Percentiles rank a stretch among this genome's conserved stretches.
Conservation (phyloP, 306 rosid species). For the Vicia sativa region DNA sequence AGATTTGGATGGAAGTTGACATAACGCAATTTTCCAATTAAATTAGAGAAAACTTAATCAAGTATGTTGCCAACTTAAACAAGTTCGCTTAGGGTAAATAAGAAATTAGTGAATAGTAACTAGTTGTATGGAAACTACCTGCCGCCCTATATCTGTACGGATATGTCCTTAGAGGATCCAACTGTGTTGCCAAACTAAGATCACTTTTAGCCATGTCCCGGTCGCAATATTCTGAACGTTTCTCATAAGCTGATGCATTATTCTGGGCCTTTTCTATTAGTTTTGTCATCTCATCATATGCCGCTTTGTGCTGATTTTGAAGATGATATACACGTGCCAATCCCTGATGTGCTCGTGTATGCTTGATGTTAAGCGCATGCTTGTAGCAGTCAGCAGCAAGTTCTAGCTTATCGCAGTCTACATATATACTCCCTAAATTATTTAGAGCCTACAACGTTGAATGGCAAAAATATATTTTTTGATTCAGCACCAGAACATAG, state of each 20-base stretch:
- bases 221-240: slow-evolving; percentile 92
- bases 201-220: slow-evolving; percentile 91
- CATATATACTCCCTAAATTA: slow-evolving; percentile 85
- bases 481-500: slow-evolving; percentile 33
- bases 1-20: not conserved
- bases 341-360: slow-evolving; percentile 97
- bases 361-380: slow-evolving; percentile 87
- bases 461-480: slow-evolving; percentile 27
- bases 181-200: slow-evolving; percentile 72
- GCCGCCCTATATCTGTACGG: slow-evolving; percentile 97
- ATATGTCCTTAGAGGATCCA: slow-evolving; percentile 89
- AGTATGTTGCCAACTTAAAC: not conserved
- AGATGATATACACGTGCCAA: slow-evolving; percentile 89
- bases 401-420: slow-evolving; percentile 83
- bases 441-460: slow-evolving; percentile 70
- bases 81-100: not conserved
- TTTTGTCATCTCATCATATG: slow-evolving; percentile 94
- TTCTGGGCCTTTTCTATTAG: slow-evolving; percentile 80
- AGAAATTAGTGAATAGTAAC: slow-evolving; percentile 3
- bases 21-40: not conserved
- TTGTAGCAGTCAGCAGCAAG: slow-evolving; percentile 91
- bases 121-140: slow-evolving; percentile 49
- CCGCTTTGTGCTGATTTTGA: slow-evolving; percentile 72
- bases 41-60: slow-evolving; percentile 19
- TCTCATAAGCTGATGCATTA: slow-evolving; percentile 92